Evolutionary conservation across 2,329 filamentous ascomycete genomes (phyloP), one percentile per base, ranked within the genome.

Genomic region (Xylariaceae sp.): DNA sequence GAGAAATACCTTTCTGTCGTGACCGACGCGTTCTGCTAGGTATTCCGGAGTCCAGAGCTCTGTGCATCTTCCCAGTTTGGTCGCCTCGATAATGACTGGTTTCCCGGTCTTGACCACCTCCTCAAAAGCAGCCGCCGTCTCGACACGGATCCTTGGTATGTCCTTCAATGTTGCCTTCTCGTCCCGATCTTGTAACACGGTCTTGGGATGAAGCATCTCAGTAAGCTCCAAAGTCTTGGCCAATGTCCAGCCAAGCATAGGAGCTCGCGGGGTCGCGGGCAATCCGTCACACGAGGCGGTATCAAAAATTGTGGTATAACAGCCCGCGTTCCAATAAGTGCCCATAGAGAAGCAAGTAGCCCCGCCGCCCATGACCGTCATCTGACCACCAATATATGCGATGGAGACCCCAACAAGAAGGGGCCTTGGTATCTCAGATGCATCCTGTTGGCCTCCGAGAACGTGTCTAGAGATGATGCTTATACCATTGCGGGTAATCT

Each of bases 281-380:
- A 11, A 26, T 26, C 22, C 22, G 11, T 26, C 22, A 11, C 6
- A 6, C 22, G 11, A 26, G 22, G 11, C 6, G 11, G 22, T 26
- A 11, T 26, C 22, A 26, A 26, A 11, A 11, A 11, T 7, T n/a
- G 13, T 17, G 28, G 51, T 42, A 47, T 59, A 63, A 32, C 50
- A 56, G 8, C 79, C 79, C 24, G 73, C 71, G 38, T 89, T 90
- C 87, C 87, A 94, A 55, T 79, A 89, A 6, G 86, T 87, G 1
- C 89, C 89, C 74, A 95, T 95, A 0, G 87, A 89, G 67, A 95
- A 95, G 61, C 89, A 95, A 0, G 89, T 87, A 13, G 86, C 88
- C 29, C 89, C 90, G 13, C 90, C 90, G 1, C 89, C 89, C 36
- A 85, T 63, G 7, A 94, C 66, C 9, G 87, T 55, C 3, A 89